Conservation (phyloP, 139 green algal genomes). For the Volvox africanus region DNA sequence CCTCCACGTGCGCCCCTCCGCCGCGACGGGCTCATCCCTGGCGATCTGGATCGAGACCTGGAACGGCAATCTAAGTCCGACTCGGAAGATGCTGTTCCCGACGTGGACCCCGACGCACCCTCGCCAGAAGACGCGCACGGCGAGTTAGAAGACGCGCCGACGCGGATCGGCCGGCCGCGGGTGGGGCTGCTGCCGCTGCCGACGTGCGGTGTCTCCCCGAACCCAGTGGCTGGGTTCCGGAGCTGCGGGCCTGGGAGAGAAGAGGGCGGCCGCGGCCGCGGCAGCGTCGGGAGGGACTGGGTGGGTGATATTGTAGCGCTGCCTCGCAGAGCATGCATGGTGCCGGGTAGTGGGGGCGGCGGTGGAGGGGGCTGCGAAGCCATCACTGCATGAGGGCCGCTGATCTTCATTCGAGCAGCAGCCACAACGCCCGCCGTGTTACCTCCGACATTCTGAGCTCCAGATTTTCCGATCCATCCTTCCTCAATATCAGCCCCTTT, state of each 20-base stretch:
- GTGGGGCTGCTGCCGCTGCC: not conserved
- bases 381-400: no score
- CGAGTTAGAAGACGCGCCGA: not conserved
- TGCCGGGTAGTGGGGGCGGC: not conserved
- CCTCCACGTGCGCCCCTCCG: not conserved
- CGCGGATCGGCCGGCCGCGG: not conserved
- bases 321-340: not conserved
- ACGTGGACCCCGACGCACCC: not conserved
- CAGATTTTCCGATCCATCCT: no score
- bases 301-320: not conserved
- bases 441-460: no score
- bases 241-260: not conserved
- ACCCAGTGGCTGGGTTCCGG: not conserved
- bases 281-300: not conserved
- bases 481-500: no score
- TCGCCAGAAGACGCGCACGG: not conserved
- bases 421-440: no score
- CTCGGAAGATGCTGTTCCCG: slow-evolving; percentile 15
- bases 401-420: no score
- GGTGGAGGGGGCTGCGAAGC: not conserved
- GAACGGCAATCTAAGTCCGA: not conserved
- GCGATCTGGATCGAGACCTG: not conserved
- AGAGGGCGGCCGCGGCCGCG: not conserved
- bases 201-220: not conserved
- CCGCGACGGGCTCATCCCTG: not conserved